A percentile compares a stretch with the other conserved stretches of the same genome.
Evolutionary conservation across 495 filamentous ascomycete species (phyloP).

Genomic region (Penicillium pancosmium): DNA sequence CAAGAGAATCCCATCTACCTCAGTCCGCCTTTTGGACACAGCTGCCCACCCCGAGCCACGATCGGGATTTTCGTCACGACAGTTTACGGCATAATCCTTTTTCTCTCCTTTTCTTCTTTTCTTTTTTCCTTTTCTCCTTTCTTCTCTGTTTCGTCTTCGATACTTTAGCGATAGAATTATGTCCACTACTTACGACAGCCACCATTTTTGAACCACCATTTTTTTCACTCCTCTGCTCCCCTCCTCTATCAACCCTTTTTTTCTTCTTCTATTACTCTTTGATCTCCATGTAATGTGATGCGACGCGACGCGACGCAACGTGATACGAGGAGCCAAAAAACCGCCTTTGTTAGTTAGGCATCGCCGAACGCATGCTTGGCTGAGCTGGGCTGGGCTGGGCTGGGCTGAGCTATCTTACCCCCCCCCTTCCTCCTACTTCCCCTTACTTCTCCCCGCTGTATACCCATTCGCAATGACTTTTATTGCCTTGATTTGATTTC

Average conservation of each 20-base stretch:
- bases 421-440: background rate
- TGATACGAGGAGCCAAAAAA: too few relatives aligned
- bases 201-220: slow-evolving; percentile 11
- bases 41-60: slow-evolving; percentile 10
- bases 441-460: slow-evolving; percentile 19
- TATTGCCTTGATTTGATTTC: slow-evolving; percentile 1
- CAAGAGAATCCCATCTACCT: slow-evolving; percentile 2
- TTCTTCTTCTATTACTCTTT: slow-evolving; percentile 7
- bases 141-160: slow-evolving; percentile 7
- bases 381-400: too few relatives aligned
- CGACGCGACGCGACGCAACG: background rate
- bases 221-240: background rate
- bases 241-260: slow-evolving; percentile 7
- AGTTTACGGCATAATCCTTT: slow-evolving; percentile 30
- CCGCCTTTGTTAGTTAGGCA: slow-evolving; percentile 11
- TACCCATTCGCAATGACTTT: slow-evolving; percentile 25
- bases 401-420: background rate
- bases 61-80: slow-evolving; percentile 26
- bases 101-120: slow-evolving; percentile 7
- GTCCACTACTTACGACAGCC: slow-evolving; percentile 27
- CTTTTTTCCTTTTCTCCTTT: slow-evolving; percentile 10
- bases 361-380: slow-evolving; percentile 1
- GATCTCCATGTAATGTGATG: slow-evolving; percentile 17
- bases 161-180: slow-evolving; percentile 34
- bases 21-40: slow-evolving; percentile 12